Evolutionary conservation across 2,329 filamentous ascomycete species (phyloP).

Genomic region (Aspergillus sp.): DNA sequence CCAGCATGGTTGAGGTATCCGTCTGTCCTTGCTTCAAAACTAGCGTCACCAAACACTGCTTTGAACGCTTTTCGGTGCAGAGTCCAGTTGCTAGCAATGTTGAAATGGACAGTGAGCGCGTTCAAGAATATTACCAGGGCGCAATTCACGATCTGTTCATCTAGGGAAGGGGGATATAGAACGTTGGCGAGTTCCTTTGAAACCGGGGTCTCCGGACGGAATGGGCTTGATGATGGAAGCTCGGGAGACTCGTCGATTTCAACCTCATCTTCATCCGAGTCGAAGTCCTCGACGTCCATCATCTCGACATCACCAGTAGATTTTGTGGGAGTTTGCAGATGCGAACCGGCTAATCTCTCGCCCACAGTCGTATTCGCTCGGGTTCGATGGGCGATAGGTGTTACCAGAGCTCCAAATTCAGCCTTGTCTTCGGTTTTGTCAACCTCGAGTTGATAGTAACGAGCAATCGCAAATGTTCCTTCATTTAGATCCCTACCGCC

Average conservation of each 20-base stretch:
- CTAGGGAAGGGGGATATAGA: background rate
- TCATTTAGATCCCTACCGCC: background rate
- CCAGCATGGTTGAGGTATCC: background rate
- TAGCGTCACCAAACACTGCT: background rate
- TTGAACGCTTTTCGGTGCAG: background rate
- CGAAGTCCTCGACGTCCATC: background rate
- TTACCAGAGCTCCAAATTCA: background rate
- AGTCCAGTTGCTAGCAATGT: background rate
- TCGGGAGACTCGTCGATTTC: background rate
- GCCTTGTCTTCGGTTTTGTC: background rate
- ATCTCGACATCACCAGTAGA: background rate
- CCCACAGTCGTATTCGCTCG: background rate
- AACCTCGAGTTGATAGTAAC: background rate
- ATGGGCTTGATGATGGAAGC: background rate
- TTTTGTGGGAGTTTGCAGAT: background rate
- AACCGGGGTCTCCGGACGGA: background rate
- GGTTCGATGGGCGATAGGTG: background rate
- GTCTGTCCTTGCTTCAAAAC: background rate
- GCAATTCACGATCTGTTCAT: background rate
- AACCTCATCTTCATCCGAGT: background rate
- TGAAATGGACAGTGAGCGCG: background rate
- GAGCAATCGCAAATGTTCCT: background rate
- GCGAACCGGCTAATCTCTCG: background rate
- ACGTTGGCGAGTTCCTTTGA: slow-evolving; percentile 9
- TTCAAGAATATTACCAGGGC: background rate